Percentiles rank a stretch among this genome's conserved stretches.
Conservation (phyloP, 257 asterid species). For the Solanum dulcamara region DNA sequence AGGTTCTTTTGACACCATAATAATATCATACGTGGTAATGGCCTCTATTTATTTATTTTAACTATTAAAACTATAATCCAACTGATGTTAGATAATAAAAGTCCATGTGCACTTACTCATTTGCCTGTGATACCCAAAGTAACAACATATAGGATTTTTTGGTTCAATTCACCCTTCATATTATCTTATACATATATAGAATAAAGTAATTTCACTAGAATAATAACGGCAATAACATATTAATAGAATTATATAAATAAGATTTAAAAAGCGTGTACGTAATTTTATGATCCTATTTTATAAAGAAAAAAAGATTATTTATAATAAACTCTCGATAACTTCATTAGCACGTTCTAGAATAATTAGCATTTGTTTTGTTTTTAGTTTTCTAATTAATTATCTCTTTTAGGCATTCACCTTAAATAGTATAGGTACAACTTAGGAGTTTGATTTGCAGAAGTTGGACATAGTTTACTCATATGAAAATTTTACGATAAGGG, state of each 20-base stretch:
- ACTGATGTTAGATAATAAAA: neutral
- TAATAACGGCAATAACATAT: neutral
- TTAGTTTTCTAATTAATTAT: neutral
- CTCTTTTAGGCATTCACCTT: neutral
- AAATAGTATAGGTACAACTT: no score
- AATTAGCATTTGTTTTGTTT: neutral
- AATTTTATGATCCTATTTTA: neutral
- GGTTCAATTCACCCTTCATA: neutral
- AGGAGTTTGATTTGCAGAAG: neutral
- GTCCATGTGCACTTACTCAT: neutral
- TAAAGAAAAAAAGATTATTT: neutral
- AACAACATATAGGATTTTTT: neutral
- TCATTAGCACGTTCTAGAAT: neutral
- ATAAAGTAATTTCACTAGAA: neutral
- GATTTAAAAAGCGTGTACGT: fast-evolving
- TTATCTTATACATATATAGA: neutral
- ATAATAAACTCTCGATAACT: neutral
- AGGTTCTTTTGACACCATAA: neutral
- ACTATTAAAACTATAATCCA: no score
- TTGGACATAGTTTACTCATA: neutral
- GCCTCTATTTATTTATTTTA: no score
- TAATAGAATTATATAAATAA: neutral
- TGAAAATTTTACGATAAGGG: neutral
- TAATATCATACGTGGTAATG: neutral
- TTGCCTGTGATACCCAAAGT: neutral